Evolutionary conservation across 1,139 yeast species (phyloP), one percentile per base, ranked within the genome.

Genomic region (Suhomyces wounanorum): DNA sequence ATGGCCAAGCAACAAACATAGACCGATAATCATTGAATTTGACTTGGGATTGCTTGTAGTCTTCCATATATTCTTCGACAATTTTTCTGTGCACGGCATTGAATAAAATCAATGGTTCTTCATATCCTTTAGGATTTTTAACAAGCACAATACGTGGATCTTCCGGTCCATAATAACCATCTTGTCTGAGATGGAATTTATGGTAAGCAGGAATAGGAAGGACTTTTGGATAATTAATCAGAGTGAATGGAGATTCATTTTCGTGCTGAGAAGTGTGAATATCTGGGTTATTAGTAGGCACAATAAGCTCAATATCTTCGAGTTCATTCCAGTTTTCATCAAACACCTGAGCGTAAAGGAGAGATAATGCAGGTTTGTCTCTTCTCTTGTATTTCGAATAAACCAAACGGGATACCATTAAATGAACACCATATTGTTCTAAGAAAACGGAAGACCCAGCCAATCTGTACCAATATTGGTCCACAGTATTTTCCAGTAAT

Each of bases 271-370:
- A 13, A 30, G 38, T 31, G 16, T 44, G 44, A 16, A 48, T 31
- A 25, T 48, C 51, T 18, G 51, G 48, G 30, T 51, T 50, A 35
- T 56, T 57, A 21, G 53, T 52, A 43, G 79, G 79, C 0, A 74
- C 68, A 10, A 71, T 62, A 43, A 74, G 55, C 40, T 68, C 64
- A 8, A 70, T 64, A 30, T 64, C 66, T 25, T 60, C 59, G 21
- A 79, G 56, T 60, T 79, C 83, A 17, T 72, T 63, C 84, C 84
- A 81, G 46, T 75, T 59, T 26, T 65, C 58, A 56, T 79, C 79
- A 61, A 63, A 81, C 5, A 78, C 52, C 59, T 81, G 84, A 7
- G 75, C 70, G 55, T 78, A 77, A 18, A 77, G 60, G 25, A 73
- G 59, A 25, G 77, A 70, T 2, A 73, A 39, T 5, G 64, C 53